Conservation (phyloP, 2,329 filamentous ascomycete genomes). For the Cadophora sp. region DNA sequence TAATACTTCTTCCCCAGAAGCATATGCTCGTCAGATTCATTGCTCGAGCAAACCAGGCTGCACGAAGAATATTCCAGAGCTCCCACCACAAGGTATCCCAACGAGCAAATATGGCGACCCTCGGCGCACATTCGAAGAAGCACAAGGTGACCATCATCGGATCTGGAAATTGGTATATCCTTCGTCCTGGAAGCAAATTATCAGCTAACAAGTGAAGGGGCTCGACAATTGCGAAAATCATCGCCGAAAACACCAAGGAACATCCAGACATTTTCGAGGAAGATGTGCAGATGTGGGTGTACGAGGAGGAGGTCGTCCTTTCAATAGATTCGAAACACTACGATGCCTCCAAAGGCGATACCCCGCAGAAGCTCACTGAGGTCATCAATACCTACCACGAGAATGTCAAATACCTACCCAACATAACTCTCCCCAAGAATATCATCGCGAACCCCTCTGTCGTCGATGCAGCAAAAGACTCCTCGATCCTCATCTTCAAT, state of each 20-base stretch:
- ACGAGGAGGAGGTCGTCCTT: constrained; percentile 85
- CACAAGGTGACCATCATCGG: constrained; percentile 95
- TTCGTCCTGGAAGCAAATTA: background rate
- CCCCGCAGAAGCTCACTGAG: constrained; percentile 84
- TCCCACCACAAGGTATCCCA: constrained; percentile 32
- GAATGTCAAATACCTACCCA: constrained; percentile 98
- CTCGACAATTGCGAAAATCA: constrained; percentile 95
- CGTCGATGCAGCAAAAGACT: constrained; percentile 79
- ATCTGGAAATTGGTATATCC: constrained; percentile 87
- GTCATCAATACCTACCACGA: constrained; percentile 94
- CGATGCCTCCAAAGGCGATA: constrained; percentile 62
- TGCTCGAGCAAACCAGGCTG: constrained; percentile 33
- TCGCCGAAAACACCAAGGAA: constrained; percentile 86
- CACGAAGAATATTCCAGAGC: constrained; percentile 33
- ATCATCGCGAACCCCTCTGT: constrained; percentile 84
- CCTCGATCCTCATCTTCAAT: constrained; percentile 94
- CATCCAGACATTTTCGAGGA: constrained; percentile 84
- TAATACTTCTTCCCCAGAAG: constrained; percentile 5
- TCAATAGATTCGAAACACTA: constrained; percentile 76
- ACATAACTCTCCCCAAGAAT: constrained; percentile 82
- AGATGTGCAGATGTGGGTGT: constrained; percentile 98
- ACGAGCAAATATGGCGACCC: constrained; percentile 44
- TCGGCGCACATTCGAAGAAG: constrained; percentile 66
- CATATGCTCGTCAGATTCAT: constrained; percentile 35
- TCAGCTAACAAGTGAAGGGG: constrained; percentile 65